Percentiles rank a stretch among this genome's conserved stretches.
Conservation (phyloP, 345 rosid genomes). For the Lepidium africanum region DNA sequence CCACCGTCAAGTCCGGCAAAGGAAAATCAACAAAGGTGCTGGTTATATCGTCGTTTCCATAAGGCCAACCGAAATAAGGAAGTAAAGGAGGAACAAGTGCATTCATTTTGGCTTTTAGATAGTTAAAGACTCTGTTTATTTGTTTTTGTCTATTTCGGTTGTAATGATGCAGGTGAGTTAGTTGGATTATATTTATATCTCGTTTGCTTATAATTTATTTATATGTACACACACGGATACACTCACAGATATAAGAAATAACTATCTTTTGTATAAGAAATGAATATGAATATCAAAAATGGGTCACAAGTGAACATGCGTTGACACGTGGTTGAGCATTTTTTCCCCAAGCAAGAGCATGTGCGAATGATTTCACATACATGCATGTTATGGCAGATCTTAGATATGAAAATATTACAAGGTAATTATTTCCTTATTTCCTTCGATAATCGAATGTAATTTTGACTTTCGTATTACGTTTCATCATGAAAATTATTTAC, state of each 20-base stretch:
- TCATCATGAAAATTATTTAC: background rate
- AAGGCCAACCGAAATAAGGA: slow-evolving; percentile 16
- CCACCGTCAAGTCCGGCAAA: slow-evolving; percentile 16
- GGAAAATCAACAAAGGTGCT: slow-evolving; percentile 19
- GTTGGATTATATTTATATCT: slow-evolving; percentile 13
- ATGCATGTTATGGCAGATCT: too few species aligned
- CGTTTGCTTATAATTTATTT: background rate
- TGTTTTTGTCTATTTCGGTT: background rate
- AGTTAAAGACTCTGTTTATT: background rate
- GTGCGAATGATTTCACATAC: background rate
- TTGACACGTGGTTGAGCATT: slow-evolving; percentile 20
- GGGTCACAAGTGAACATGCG: slow-evolving; percentile 11
- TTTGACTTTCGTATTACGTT: background rate
- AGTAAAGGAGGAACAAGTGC: slow-evolving; percentile 23
- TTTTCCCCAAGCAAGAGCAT: slow-evolving; percentile 12
- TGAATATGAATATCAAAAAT: background rate
- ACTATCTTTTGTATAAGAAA: background rate
- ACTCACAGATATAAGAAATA: background rate
- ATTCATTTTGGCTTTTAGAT: slow-evolving; percentile 11
- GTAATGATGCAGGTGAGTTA: slow-evolving; percentile 11
- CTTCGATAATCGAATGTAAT: background rate
- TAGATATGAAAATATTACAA: too few species aligned
- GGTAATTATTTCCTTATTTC: too few species aligned
- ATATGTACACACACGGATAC: background rate
- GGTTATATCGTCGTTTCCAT: background rate